Conservation (phyloP, 2,329 filamentous ascomycete species). For the Talaromyces funiculosus region DNA sequence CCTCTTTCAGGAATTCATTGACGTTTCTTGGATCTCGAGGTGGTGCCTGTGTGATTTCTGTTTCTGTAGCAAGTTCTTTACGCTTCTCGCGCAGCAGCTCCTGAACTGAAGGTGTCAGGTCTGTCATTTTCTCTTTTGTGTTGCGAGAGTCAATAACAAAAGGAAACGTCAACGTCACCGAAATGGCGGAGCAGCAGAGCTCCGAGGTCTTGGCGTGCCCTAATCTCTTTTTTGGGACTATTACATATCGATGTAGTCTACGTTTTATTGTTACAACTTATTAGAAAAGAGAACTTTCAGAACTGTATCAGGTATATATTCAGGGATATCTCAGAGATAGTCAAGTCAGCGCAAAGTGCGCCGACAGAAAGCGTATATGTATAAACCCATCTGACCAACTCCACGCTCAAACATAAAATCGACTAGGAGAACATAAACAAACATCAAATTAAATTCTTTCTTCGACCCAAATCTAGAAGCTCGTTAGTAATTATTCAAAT, state of each 20-base stretch:
- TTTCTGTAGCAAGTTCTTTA: background rate
- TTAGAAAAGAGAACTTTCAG: no score
- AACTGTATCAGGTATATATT: background rate
- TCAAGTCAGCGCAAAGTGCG: background rate
- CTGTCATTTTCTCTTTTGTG: constrained; percentile 31
- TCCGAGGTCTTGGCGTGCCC: constrained; percentile 10
- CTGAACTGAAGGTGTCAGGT: constrained; percentile 35
- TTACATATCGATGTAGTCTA: no score
- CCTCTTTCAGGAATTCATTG: constrained; percentile 88
- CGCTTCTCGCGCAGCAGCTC: constrained; percentile 28
- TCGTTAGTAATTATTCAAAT: background rate
- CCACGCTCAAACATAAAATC: constrained; percentile 4
- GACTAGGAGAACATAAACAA: background rate
- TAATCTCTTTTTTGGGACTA: background rate
- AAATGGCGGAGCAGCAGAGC: background rate
- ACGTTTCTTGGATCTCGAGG: constrained; percentile 38
- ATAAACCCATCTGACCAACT: constrained; percentile 10
- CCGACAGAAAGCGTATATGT: background rate
- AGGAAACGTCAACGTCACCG: constrained; percentile 13
- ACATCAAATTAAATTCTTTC: constrained; percentile 9
- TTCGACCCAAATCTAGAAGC: constrained; percentile 19
- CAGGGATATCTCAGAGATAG: constrained; percentile 5
- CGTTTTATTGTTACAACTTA: no score
- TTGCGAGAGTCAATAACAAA: background rate
- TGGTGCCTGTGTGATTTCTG: constrained; percentile 31